Evolutionary conservation across 257 asterid genomes (phyloP), one percentile per base, ranked within the genome.

Genomic region (Solanum gracilifrons): DNA sequence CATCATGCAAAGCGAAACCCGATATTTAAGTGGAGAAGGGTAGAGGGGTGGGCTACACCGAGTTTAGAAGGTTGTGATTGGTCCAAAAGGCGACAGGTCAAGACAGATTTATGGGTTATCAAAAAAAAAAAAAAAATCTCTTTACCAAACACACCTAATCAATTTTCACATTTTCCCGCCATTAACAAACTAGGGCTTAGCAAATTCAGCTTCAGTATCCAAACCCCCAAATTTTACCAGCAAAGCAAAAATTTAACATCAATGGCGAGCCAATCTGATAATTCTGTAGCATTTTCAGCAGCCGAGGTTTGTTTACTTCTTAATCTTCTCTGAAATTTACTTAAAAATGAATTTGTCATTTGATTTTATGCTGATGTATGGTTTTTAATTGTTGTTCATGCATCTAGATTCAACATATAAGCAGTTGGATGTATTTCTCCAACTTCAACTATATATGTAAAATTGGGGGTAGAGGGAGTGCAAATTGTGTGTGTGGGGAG

Each of bases 201-300:
- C 4, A 72, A 72, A 32, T 72, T 72, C 43, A 32, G 39, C 77
- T 71, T 71, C 41, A 32, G 7, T 46, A 80, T 18, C 21, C 27
- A 46, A 46, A 46, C 7, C 25, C 36, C 6, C 36, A 43, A 64
- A 2, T n/a, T 64, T 64, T n/a, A 21, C 72, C 0, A 41, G 60
- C 62, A 77, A 39, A 74, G 68, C 68, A 62, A 80, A 46, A 25
- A 29, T 1, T 15, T 16, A 43, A 29, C 75, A n/a, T n/a, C 69
- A 74, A 95, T 96, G 99, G 93, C 97, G 4, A 89, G 75, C 83
- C 82, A 91, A 87, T 91, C 95, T 23, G 95, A 94, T 85, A 91
- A 90, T 6, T 93, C 89, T 33, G 89, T 96, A 64, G 92, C 95
- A 37, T 94, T 95, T 88, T 93, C 98, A 51, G 98, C 98, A 3